Conservation (phyloP, 306 rosid genomes). For the Cicer bijugum region DNA sequence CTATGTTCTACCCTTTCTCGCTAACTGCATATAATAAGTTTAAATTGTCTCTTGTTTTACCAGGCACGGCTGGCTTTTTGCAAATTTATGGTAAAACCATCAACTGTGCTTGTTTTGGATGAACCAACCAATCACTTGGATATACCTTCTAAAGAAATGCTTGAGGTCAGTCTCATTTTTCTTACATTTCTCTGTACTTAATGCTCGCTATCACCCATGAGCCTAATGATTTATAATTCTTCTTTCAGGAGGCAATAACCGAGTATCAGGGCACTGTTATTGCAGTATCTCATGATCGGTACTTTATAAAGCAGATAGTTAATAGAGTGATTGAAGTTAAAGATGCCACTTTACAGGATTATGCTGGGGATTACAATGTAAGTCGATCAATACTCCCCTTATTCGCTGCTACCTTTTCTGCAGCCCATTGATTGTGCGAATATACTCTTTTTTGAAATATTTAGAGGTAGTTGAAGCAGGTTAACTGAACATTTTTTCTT, state of each 20-base stretch:
- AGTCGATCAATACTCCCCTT: constrained; percentile 42
- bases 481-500: constrained; percentile 9
- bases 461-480: constrained; percentile 35
- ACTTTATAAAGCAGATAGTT: constrained; percentile 92
- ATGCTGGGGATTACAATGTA: constrained; percentile 90
- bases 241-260: constrained; percentile 78
- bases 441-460: neutral
- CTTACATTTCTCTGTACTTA: constrained; percentile 27
- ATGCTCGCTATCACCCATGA: constrained; percentile 26
- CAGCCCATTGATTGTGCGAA: neutral
- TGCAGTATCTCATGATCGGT: constrained; percentile 94
- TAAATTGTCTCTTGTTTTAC: constrained; percentile 45
- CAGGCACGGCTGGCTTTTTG: constrained; percentile 97
- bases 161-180: constrained; percentile 65
- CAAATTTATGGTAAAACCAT: constrained; percentile 97
- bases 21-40: constrained; percentile 33
- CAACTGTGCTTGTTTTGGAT: constrained; percentile 83
- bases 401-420: constrained; percentile 3
- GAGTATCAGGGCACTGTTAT: constrained; percentile 90
- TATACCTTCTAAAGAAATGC: constrained; percentile 99
- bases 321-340: constrained; percentile 90
- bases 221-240: constrained; percentile 41
- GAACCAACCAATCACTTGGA: constrained; percentile 99
- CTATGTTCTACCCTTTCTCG: constrained; percentile 7
- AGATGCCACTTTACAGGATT: constrained; percentile 76